Conservation (phyloP, 1,284 basidiomycete species). For the Grifola frondosa region DNA sequence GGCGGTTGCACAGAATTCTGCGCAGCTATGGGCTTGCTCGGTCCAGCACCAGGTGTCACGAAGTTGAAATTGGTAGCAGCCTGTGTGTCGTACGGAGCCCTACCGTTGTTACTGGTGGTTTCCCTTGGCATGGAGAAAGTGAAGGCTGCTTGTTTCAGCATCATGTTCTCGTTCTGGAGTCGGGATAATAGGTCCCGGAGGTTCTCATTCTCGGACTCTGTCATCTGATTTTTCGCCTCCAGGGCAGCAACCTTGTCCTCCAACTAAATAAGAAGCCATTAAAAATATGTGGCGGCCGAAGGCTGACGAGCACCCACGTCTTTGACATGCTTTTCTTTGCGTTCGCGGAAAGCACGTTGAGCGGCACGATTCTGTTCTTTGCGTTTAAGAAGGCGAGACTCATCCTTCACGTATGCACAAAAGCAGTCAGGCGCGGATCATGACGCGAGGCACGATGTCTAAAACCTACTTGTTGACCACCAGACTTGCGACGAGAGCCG, state of each 20-base stretch:
- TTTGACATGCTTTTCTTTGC: slow-evolving; percentile 87
- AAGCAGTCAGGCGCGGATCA: background rate
- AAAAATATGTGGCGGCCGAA: slow-evolving; percentile 8
- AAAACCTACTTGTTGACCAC: slow-evolving; percentile 31
- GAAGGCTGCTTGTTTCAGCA: slow-evolving; percentile 71
- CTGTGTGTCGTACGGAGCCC: slow-evolving; percentile 11
- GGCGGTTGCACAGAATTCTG: slow-evolving; percentile 26
- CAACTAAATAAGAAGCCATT: slow-evolving; percentile 44
- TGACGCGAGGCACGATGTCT: background rate
- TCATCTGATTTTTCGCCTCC: slow-evolving; percentile 70
- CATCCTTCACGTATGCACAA: slow-evolving; percentile 47
- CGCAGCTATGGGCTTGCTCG: slow-evolving; percentile 25
- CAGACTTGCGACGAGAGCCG: slow-evolving; percentile 41
- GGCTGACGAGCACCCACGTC: slow-evolving; percentile 55
- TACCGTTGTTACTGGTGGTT: slow-evolving; percentile 9
- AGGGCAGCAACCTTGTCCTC: slow-evolving; percentile 81
- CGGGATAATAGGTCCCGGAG: slow-evolving; percentile 73
- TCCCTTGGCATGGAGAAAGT: slow-evolving; percentile 69
- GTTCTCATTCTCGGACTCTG: slow-evolving; percentile 73
- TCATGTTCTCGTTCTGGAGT: slow-evolving; percentile 77
- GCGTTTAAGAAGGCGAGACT: slow-evolving; percentile 70
- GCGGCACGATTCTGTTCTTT: slow-evolving; percentile 88
- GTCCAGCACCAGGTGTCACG: slow-evolving; percentile 28
- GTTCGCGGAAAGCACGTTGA: slow-evolving; percentile 82
- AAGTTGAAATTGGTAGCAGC: slow-evolving; percentile 25